Base-by-base conservation (phyloP, 106 monocot species). In the Apostasia ramifera region DNA sequence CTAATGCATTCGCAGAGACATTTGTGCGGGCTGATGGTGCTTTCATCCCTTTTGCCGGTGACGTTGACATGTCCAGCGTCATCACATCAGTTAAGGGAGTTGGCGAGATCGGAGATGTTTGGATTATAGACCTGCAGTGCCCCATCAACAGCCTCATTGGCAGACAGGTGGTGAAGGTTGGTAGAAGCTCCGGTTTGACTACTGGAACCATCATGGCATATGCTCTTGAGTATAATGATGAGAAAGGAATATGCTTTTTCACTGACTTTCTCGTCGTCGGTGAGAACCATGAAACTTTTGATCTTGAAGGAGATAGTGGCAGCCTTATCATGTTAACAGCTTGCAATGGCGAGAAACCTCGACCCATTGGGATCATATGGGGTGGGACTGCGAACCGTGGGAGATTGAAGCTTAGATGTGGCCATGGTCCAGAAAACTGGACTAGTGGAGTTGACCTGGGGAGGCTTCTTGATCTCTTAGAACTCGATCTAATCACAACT, bases 21-120 rank as follows among this genome's bases (percentile, higher is more conserved):
- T 97, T 92, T 80, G 97, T 97, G 44, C 78, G 97, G 70, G 92
- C 97, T 46, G 97, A 97, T 76, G 97, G 97, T 0, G 97, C 97
- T 56, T 97, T 97, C 47, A 92, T 97, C 44, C 97, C 97, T 3
- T 97, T 97, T 72, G 61, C 89, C 49, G 86, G 90, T 64, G 84
- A 90, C 71, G 89, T 92, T 44, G 97, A 92, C 64, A 66, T 89
- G 47, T 88, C 82, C 62, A 85, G 73, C 57, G 82, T 97, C 50
- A 89, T 86, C 26, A 92, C 86, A 2, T 59, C 61, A 49, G 97
- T 97, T 3, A 90, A 87, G 8, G 92, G 92, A 9, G 82, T 97
- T 6, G 92, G 97, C 44, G 85, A 90, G 67, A 87, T 92, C 37
- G 92, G 92, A 52, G 86, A 83, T 66, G 79, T 97, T 5, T 92